Evolutionary conservation across 1,284 basidiomycete genomes (phyloP), one percentile per base, ranked within the genome.

Genomic region (Trichosporon asahii): DNA sequence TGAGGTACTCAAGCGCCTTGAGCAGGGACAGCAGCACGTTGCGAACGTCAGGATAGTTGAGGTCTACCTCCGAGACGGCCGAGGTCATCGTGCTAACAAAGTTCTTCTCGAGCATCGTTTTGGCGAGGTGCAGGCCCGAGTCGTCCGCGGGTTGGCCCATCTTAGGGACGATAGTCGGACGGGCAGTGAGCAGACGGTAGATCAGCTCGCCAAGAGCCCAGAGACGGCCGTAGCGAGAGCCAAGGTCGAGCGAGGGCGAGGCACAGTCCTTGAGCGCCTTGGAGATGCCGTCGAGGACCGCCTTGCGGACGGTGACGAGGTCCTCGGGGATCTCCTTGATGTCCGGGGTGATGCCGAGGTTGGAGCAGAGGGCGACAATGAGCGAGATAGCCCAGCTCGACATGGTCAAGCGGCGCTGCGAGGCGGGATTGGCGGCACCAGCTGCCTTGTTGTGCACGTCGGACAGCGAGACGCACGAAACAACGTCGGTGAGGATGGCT

Each of bases 21-120:
- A 99, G 85, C 70, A 99, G 89, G 0, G 91, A 90, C 23, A 91
- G 90, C 18, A 99, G 90, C 31, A 98, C 86, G 46, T 89, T 88
- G 70, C 91, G 90, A 74, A 98, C 90, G 75, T 95, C 90, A 1
- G 97, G 97, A 83, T 95, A 96, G 80, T 98, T 97, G 66, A 98
- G 87, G 79, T 99, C 97, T 46, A 98, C 89, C 69, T 99, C 97
- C 7, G 93, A 90, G 9, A 98, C 87, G 12, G 94, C 91, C 66
- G 87, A 91, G 0, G 97, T 98, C 37, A 99, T 86, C 3, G 91
- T 90, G 6, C 91, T 88, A 23, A 98, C 97, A 77, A 93, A 97
- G 80, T 94, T 94, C 86, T 98, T 98, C 86, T 99, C 97, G 61
- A 99, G 85, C 97, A 99, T 99, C 73, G 95, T 88, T 85, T 98